phyloP scores from a whole-genome alignment of 768 basidiomycete species.

The Suillus variegatus region DNA sequence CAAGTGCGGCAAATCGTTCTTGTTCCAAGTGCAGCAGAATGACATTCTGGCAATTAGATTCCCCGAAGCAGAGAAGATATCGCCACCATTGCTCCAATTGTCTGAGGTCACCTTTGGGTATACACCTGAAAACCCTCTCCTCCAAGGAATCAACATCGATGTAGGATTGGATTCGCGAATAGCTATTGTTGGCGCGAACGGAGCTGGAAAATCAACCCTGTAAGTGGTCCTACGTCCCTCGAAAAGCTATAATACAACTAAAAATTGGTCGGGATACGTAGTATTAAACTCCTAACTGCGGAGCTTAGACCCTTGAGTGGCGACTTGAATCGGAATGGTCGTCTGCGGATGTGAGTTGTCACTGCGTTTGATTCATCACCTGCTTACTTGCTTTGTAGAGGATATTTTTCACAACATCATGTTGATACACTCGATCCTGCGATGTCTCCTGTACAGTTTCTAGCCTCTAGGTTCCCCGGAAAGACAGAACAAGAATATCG shows the following conservation, averaged over 20 bases:
- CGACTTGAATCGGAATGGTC: slow-evolving; percentile 87
- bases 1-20: slow-evolving; percentile 50
- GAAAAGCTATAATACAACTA: slow-evolving; percentile 1
- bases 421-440: slow-evolving; percentile 85
- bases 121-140: slow-evolving; percentile 67
- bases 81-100: slow-evolving; percentile 92
- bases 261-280: slow-evolving; percentile 27
- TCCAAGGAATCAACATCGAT: slow-evolving; percentile 84
- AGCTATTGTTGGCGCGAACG: slow-evolving; percentile 93
- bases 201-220: slow-evolving; percentile 96
- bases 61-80: slow-evolving; percentile 96
- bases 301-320: slow-evolving; percentile 76
- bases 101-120: slow-evolving; percentile 93
- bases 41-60: slow-evolving; percentile 49
- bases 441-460: slow-evolving; percentile 92
- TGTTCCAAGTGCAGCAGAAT: background rate
- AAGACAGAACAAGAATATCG: slow-evolving; percentile 96
- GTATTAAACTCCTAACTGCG: slow-evolving; percentile 90
- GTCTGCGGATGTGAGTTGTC: slow-evolving; percentile 75
- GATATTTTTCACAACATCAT: slow-evolving; percentile 94
- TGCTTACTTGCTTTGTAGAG: slow-evolving; percentile 43
- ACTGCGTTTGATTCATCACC: slow-evolving; percentile 8
- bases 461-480: slow-evolving; percentile 91
- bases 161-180: slow-evolving; percentile 94
- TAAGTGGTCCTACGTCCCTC: slow-evolving; percentile 36